Base-by-base conservation (phyloP, 2,329 filamentous ascomycete species). In the Stachybotrys echinatus region DNA sequence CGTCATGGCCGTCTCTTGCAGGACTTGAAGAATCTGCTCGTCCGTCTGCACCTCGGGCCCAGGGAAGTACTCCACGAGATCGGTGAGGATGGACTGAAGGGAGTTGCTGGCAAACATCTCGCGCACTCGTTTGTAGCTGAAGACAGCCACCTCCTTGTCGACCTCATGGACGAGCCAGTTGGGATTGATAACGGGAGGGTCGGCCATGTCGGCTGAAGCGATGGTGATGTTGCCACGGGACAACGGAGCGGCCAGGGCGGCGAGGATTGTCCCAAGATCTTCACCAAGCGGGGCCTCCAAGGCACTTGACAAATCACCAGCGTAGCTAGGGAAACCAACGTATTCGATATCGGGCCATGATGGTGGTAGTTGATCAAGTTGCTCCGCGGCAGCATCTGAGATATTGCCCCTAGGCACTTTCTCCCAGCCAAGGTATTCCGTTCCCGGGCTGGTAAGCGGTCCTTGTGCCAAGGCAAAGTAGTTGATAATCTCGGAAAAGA, bases 1-100 rank as follows among this genome's bases (percentile, higher is more conserved):
- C 10, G 45, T 47, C 38, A 42, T 50, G 18, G 47, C 22, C 14
- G 31, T 43, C 21, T 48, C 23, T 22, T 39, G 34, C 19, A 50
- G 27, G 2, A 47, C 18, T 6, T 23, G 23, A 20, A 50, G 44
- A 4, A 50, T 50, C 49, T 50, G 37, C 6, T 40, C 38, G 18
- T 40, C 38, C 7, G 38, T 40, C 17, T 40, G 38, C n/a, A 40
- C 18, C n/a, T 7, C 14, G 38, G 38, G 38, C 7, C 38, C 38
- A 7, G 38, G 38, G n/a, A 40, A 40, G 38, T 40, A 40, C 18
- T 40, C 38, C 38, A 40, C 38, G 38, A 19, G 7, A 40, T 40
- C 38, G 18, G 14, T n/a, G 7, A 40, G 7, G 17, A 40, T 7
- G 12, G 38, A 17, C 38, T 17, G 38, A 17, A 40, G 38, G n/a